Evolutionary conservation across 495 filamentous ascomycete species (phyloP), one percentile per base, ranked within the genome.

Genomic region (Cryomyces minteri): DNA sequence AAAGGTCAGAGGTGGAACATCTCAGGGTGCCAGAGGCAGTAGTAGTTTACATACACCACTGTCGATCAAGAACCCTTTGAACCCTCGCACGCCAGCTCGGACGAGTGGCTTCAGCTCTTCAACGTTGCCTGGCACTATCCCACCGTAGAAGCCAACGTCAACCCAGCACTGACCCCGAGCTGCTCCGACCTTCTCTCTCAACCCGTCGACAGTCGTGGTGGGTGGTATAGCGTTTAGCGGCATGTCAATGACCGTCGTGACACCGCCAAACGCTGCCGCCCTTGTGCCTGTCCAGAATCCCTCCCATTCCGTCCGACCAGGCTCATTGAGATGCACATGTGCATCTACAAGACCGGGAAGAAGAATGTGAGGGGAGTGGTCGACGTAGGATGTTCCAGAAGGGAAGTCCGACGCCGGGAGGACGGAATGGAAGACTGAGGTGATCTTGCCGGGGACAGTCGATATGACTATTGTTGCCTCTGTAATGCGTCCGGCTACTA

Each of bases 211-310:
- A 0, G 90, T 95, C 39, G 88, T 96, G 5, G 90, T 98, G 0
- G 90, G 90, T 2, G 90, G 90, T 48, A 98, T 92, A 46, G 90
- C 87, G 64, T 98, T 98, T 48, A 98, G 64, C 40, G 90, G 90
- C 90, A 98, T 98, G 63, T 98, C 90, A 56, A 98, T 70, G 29
- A 98, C 84, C 4, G 90, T 95, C n/a, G 90, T 98, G 41, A 96
- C 90, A 48, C 90, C 90, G 14, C 90, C 90, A 59, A 88, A 94
- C 43, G 90, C 90, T 7, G 90, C 90, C 28, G 90, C 90, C 58
- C 79, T 72, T 30, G 90, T 96, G 39, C 90, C 90, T 2, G 86
- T 92, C 62, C 78, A 77, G 71, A 98, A 98, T 28, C 90, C 90
- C 57, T 98, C 90, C 90, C 90, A 98, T 76, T 98, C 90, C 36